A percentile compares a stretch with the other conserved stretches of the same genome.
These are phyloP conservation scores for Cerioporus squamosus DNA, from an alignment of 1,284 basidiomycete genomes.

Conservation along the genomic window DNA sequence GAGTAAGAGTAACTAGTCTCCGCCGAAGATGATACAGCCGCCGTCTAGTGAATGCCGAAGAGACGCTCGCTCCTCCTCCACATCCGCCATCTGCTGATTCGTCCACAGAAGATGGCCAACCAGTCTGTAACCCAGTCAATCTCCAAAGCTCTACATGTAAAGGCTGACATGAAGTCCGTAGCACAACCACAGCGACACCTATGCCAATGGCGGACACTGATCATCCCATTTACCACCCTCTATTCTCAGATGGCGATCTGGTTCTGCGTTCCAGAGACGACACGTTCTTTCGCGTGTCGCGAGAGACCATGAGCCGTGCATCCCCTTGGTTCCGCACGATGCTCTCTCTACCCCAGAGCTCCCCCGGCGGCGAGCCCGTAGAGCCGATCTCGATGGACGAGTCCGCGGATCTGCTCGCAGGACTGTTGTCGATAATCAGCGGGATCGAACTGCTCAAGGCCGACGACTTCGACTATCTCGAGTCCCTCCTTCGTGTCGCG, in stretches of 20 bases:
- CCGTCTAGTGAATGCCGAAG: not conserved
- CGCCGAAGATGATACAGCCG: no score
- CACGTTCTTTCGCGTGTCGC: constrained; percentile 56
- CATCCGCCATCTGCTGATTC: not conserved
- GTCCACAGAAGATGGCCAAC: not conserved
- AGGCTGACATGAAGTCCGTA: not conserved
- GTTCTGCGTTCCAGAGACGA: constrained; percentile 46
- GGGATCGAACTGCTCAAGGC: constrained; percentile 52
- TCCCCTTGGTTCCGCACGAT: constrained; percentile 62
- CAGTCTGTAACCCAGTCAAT: no score
- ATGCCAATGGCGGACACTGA: not conserved
- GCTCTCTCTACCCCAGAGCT: constrained; percentile 47
- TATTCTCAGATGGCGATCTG: constrained; percentile 53
- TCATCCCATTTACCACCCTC: constrained; percentile 35
- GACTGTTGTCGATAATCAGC: constrained; percentile 57
- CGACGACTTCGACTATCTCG: constrained; percentile 50
- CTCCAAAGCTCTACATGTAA: no score
- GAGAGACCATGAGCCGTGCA: constrained; percentile 54
- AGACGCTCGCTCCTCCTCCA: not conserved
- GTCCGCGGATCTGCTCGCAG: constrained; percentile 43
- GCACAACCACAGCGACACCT: no score
- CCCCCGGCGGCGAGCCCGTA: not conserved
- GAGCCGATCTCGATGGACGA: constrained; percentile 7
- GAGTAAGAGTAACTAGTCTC: no score
- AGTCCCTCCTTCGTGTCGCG: constrained; percentile 54